Percentiles rank a stretch among this genome's conserved stretches.
These are phyloP conservation scores for Cytospora leucostoma DNA, from an alignment of 2,329 filamentous ascomycete genomes.

Conservation along the genomic window DNA sequence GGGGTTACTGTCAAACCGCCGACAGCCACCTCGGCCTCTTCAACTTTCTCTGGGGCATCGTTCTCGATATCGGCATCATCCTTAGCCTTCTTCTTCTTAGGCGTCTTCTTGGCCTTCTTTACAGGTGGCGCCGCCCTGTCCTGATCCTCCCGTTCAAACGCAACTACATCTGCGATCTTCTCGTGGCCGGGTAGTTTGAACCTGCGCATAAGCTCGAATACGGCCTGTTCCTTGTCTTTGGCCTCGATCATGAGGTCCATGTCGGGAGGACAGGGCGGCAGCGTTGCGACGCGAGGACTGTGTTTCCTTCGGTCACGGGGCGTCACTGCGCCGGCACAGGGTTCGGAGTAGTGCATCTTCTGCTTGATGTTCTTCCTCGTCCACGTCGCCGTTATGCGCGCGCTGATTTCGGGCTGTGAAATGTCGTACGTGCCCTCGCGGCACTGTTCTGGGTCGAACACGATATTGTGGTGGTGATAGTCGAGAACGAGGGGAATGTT, in stretches of 20 bases:
- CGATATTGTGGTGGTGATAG: slow-evolving; percentile 93
- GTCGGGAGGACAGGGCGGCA: slow-evolving; percentile 78
- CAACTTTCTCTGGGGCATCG: slow-evolving; percentile 39
- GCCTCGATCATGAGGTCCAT: slow-evolving; percentile 99
- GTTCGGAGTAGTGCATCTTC: slow-evolving; percentile 97
- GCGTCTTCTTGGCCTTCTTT: slow-evolving; percentile 46
- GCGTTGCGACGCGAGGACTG: slow-evolving; percentile 71
- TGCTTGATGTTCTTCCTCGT: slow-evolving; percentile 79
- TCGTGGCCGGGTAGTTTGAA: slow-evolving; percentile 83
- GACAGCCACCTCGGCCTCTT: slow-evolving; percentile 30
- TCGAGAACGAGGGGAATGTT: slow-evolving; percentile 91
- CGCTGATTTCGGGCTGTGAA: slow-evolving; percentile 61
- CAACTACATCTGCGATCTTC: slow-evolving; percentile 73
- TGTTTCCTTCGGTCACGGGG: slow-evolving; percentile 81
- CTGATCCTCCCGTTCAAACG: slow-evolving; percentile 76
- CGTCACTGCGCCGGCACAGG: slow-evolving; percentile 73
- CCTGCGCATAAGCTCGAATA: slow-evolving; percentile 88
- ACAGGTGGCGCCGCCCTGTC: slow-evolving; percentile 55
- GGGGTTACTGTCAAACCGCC: slow-evolving; percentile 48
- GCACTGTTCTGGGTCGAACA: slow-evolving; percentile 72
- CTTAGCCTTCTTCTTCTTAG: slow-evolving; percentile 41
- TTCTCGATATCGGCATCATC: slow-evolving; percentile 32
- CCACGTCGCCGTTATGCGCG: slow-evolving; percentile 83
- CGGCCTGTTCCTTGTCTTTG: slow-evolving; percentile 96
- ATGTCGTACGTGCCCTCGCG: slow-evolving; percentile 87